Base-by-base conservation (phyloP, 2,329 filamentous ascomycete species). In the Colletotrichum echinochloae region DNA sequence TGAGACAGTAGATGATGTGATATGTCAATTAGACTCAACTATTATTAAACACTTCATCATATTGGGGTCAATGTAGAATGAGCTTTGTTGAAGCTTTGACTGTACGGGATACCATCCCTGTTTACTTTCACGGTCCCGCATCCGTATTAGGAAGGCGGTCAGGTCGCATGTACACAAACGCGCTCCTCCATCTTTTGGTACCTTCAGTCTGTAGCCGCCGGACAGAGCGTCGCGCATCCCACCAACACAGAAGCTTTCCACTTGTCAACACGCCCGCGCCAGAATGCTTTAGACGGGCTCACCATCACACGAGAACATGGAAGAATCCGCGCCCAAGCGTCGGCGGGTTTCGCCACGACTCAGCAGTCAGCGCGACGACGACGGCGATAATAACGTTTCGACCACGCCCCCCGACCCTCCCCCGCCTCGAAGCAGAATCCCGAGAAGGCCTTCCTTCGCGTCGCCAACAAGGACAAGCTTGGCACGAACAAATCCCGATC, bases 401-500 rank as follows among this genome's bases (percentile, higher is more conserved):
- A 81, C 81, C 67, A 82, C 80, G 66, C 80, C 80, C 57, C 75
- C 74, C 61, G 76, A 75, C 66, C 74, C 74, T 60, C 75, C 74
- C 23, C 74, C 72, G 56, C 73, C 72, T 20, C 74, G 71, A 48
- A 66, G 63, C 39, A 74, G 76, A 44, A 77, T 74, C 68, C 78
- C 75, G 39, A 76, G 75, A 56, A 84, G 85, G 1, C 85, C 87
- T 0, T 91, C 90, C 0, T 92, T 90, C 76, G 88, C 88, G 64
- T 91, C 90, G n/a, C 90, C 91, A 0, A 92, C 90, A 0, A 89
- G 85, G 76, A 85, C 90, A 16, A 92, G 89, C 74, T 79, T 92
- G 18, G 83, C 89, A 67, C 86, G 88, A 73, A 86, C 88, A 57
- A 88, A 91, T 71, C 88, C 90, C 0, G 85, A 89, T 14, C 82